A percentile compares a stretch with the other conserved stretches of the same genome.
These are phyloP conservation scores for Phragmites australis DNA, from an alignment of 176 grass and related monocot genomes.

Conservation along the genomic window DNA sequence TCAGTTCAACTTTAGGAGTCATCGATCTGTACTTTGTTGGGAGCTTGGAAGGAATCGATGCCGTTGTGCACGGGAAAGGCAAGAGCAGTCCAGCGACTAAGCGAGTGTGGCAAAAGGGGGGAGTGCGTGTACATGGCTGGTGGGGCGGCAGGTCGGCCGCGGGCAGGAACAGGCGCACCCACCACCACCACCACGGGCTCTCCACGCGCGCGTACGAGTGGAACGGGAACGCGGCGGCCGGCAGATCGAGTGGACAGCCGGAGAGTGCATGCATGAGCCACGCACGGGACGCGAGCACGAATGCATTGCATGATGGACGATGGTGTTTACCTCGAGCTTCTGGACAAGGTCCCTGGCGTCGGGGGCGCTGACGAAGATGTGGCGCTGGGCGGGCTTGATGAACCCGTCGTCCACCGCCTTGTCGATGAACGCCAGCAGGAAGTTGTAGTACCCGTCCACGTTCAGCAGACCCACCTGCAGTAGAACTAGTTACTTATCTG, in stretches of 20 bases:
- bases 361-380: conserved; percentile 79
- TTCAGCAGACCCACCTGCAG: conserved; percentile 85
- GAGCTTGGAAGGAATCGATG: background rate
- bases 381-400: conserved; percentile 75
- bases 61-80: conserved; percentile 12
- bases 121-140: background rate
- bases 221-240: background rate
- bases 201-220: background rate
- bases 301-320: too few species aligned
- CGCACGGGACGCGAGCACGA: too few species aligned
- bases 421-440: conserved; percentile 90
- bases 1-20: background rate
- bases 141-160: background rate
- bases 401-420: conserved; percentile 97
- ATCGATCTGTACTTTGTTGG: too few species aligned
- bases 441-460: conserved; percentile 96
- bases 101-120: background rate
- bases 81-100: too few species aligned
- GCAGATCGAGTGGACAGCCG: background rate
- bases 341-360: conserved; percentile 72
- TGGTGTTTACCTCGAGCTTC: conserved; percentile 94
- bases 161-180: background rate
- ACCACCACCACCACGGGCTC: background rate
- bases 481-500: too few species aligned
- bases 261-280: too few species aligned